Evolutionary conservation across 2,329 filamentous ascomycete species (phyloP).

Genomic region (Periconia macrospinosa): DNA sequence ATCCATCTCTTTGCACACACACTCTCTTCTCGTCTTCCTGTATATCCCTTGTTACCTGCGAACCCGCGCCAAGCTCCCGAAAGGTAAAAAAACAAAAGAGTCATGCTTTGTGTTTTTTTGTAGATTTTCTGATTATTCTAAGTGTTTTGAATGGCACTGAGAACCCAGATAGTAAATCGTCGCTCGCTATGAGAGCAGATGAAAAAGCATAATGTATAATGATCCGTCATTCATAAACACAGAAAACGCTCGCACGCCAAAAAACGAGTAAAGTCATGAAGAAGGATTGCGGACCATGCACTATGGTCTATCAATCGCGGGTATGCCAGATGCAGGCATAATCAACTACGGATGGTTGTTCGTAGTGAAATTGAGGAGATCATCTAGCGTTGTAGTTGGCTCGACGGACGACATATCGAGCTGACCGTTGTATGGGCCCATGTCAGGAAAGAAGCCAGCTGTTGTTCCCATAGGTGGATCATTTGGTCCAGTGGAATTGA

Average conservation of each 20-base stretch:
- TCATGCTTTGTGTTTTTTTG: constrained; percentile 32
- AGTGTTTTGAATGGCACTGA: constrained; percentile 14
- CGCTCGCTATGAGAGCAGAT: neutral
- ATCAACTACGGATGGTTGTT: constrained; percentile 23
- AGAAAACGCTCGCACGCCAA: neutral
- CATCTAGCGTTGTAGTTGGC: constrained; percentile 34
- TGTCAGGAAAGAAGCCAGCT: constrained; percentile 43
- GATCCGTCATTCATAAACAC: constrained; percentile 16
- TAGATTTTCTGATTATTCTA: constrained; percentile 33
- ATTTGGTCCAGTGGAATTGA: constrained; percentile 31
- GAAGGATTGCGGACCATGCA: constrained; percentile 19
- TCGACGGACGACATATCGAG: constrained; percentile 37
- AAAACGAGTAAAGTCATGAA: constrained; percentile 1
- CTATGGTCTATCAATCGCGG: constrained; percentile 15
- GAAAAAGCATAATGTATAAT: constrained; percentile 19
- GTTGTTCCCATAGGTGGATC: constrained; percentile 27
- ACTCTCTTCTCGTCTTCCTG: neutral
- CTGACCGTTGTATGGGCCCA: constrained; percentile 44
- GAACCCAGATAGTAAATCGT: constrained; percentile 4
- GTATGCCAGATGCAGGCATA: constrained; percentile 6
- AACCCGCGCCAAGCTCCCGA: constrained; percentile 3
- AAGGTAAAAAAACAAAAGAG: constrained; percentile 18
- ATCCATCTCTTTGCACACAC: no score
- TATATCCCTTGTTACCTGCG: neutral
- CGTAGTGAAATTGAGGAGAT: constrained; percentile 22